Evolutionary conservation across 177 flowering plant species (phyloP).

Genomic region (Vitis hybrid): DNA sequence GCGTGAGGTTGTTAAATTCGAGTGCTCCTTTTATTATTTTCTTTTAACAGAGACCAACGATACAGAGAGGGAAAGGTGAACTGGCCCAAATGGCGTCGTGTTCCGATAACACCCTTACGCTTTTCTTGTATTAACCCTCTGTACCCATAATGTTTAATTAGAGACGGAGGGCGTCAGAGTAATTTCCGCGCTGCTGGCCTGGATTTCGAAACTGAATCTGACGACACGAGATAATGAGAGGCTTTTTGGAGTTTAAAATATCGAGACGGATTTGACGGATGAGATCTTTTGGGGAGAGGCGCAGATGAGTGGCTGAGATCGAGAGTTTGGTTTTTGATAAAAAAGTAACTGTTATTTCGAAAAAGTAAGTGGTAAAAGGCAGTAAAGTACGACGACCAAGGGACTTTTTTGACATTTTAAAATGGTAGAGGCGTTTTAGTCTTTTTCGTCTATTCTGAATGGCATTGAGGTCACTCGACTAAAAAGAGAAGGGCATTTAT

Average conservation of each 20-base stretch:
- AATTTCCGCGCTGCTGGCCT: slow-evolving; percentile 24
- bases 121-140: not conserved
- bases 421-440: no score
- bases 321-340: not conserved
- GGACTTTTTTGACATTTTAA: no score
- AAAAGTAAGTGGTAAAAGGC: not conserved
- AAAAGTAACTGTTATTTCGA: slow-evolving; percentile 4
- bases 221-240: slow-evolving; percentile 37
- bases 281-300: slow-evolving; percentile 21
- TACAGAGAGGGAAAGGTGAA: slow-evolving; percentile 23
- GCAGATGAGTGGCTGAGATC: slow-evolving; percentile 31
- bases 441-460: no score
- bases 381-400: no score
- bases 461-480: no score
- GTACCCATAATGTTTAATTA: not conserved
- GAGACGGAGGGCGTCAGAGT: slow-evolving; percentile 20
- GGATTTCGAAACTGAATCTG: slow-evolving; percentile 59
- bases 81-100: slow-evolving; percentile 12
- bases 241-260: slow-evolving; percentile 24
- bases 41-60: slow-evolving; percentile 22
- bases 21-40: slow-evolving; percentile 15
- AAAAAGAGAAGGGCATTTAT: no score
- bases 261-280: slow-evolving; percentile 35
- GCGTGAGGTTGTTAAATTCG: slow-evolving; percentile 6
- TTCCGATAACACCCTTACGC: slow-evolving; percentile 13